Conservation (phyloP, 148 eudicot species). For the Cornus controversa region DNA sequence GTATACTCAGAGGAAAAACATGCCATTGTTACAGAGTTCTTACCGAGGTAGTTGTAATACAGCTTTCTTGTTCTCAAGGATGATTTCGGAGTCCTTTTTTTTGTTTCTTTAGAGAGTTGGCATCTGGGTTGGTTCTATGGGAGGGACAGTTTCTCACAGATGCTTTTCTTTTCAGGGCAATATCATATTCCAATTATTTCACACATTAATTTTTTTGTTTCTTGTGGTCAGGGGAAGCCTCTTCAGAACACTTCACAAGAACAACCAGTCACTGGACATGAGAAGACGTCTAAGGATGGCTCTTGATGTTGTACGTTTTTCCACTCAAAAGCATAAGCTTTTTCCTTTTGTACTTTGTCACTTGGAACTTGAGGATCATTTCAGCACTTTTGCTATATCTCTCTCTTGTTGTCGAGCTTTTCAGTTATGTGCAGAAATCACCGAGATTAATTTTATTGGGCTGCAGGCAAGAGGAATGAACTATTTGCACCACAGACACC, state of each 20-base stretch:
- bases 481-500: conserved; percentile 83
- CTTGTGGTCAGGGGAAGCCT: conserved; percentile 73
- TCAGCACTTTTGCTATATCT: not conserved
- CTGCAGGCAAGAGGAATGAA: conserved; percentile 89
- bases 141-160: not conserved
- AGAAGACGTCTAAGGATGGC: conserved; percentile 76
- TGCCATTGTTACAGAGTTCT: conserved; percentile 78
- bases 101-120: not conserved
- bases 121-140: not conserved
- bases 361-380: not conserved
- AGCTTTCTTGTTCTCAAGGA: not conserved
- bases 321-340: not conserved
- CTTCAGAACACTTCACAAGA: conserved; percentile 72
- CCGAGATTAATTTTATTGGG: not conserved
- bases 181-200: not conserved
- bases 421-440: not conserved
- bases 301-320: conserved; percentile 71
- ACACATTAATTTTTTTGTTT: not conserved
- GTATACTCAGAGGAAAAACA: conserved; percentile 65
- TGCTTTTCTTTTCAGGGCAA: not conserved
- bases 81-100: not conserved
- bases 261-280: conserved; percentile 61
- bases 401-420: not conserved
- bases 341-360: not conserved
- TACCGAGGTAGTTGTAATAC: conserved; percentile 55